A percentile compares a stretch with the other conserved stretches of the same genome.
Conservation (phyloP, 768 basidiomycete species). For the Trametes sanguinea region DNA sequence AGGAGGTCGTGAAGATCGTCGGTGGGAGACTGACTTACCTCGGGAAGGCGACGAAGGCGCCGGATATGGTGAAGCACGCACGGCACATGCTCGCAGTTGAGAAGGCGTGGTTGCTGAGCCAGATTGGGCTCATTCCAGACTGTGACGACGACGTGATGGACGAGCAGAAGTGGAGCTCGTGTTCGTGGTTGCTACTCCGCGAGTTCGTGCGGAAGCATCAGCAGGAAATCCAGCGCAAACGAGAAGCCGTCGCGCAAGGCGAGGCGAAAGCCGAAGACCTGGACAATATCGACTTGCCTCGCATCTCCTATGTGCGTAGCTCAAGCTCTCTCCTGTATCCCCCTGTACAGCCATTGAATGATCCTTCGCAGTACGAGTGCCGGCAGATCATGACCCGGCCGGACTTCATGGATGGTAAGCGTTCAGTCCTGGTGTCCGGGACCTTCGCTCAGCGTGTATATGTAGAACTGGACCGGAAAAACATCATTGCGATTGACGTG, state of each 20-base stretch:
- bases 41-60: constrained; percentile 60
- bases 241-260: constrained; percentile 41
- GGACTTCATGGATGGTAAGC: constrained; percentile 76
- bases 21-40: constrained; percentile 84
- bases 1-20: constrained; percentile 57
- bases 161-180: constrained; percentile 86
- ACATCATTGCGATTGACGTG: constrained; percentile 81
- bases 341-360: neutral
- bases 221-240: constrained; percentile 47
- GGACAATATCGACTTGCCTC: constrained; percentile 57
- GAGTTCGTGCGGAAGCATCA: constrained; percentile 68
- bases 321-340: constrained; percentile 15
- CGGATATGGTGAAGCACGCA: constrained; percentile 67
- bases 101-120: constrained; percentile 77
- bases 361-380: constrained; percentile 55
- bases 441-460: neutral
- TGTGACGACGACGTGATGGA: constrained; percentile 90
- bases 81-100: constrained; percentile 66
- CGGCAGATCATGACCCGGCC: constrained; percentile 82
- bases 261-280: constrained; percentile 37
- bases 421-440: neutral
- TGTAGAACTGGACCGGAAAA: constrained; percentile 63
- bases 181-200: constrained; percentile 76
- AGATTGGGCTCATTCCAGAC: constrained; percentile 79
- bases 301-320: constrained; percentile 58